Conservation (phyloP, 2,329 filamentous ascomycete genomes). For the Colletotrichum sp. region DNA sequence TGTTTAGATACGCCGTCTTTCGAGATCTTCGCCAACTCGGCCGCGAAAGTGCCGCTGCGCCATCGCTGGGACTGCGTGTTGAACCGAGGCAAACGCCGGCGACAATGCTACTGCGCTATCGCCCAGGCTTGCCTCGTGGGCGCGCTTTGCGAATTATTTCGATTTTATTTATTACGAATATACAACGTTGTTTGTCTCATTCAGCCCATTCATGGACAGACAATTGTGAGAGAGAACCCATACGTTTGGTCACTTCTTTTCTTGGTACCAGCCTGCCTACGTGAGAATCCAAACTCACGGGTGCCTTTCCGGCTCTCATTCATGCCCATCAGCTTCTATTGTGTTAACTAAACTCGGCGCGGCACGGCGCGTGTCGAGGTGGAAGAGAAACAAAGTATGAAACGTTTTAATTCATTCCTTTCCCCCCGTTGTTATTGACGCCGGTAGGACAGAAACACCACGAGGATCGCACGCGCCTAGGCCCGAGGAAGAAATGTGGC, state of each 20-base stretch:
- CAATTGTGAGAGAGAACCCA: neutral
- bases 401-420: neutral
- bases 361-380: neutral
- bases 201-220: neutral
- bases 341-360: neutral
- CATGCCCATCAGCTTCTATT: neutral
- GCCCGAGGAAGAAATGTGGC: neutral
- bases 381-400: neutral
- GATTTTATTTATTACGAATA: neutral
- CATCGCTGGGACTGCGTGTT: slow-evolving; percentile 60
- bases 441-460: neutral
- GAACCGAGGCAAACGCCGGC: slow-evolving; percentile 47
- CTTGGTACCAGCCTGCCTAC: neutral
- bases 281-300: neutral
- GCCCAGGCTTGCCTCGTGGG: slow-evolving; percentile 51
- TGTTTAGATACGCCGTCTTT: slow-evolving; percentile 49
- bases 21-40: slow-evolving; percentile 46
- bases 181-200: neutral
- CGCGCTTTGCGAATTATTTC: slow-evolving; percentile 32
- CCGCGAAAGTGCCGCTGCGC: slow-evolving; percentile 61
- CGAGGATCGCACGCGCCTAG: neutral
- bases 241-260: neutral
- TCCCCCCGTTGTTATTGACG: neutral
- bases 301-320: neutral
- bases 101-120: slow-evolving; percentile 63